Evolutionary conservation across 2,329 filamentous ascomycete species (phyloP), one percentile per base, ranked within the genome.

Genomic region (Colletotrichum noveboracense): DNA sequence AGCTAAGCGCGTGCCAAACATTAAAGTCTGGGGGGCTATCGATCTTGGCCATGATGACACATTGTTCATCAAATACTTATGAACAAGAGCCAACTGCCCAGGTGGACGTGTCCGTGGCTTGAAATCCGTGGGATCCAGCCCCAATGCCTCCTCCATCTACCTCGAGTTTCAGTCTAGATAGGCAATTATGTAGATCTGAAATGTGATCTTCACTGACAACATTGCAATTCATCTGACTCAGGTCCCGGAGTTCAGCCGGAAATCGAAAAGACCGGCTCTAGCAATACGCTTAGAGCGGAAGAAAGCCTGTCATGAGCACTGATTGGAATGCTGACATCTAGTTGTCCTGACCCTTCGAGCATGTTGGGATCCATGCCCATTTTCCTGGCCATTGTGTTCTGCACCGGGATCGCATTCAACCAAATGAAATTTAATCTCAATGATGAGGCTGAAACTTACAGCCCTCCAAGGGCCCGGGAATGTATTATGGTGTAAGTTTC

Each of bases 351-450:
- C 9, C 2, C 38, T n/a, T 43, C 18, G 5, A 43, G 38, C 9
- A 43, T 8, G 16, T n/a, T 43, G 38, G 38, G 16, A 43, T 43
- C 38, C 38, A n/a, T n/a, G 18, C 38, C 9, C 38, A 43, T 3
- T n/a, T 43, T 6, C 0, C 38, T n/a, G 38, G 38, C 18, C 38
- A 0, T 43, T 18, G 0, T 43, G 18, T 0, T 43, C 38, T n/a
- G 9, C 38, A 43, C 5, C 38, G 9, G 18, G 18, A 43, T 43
- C 18, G 16, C 9, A n/a, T 3, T n/a, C 18, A n/a, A 18, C 8
- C 8, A 43, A 1, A 36, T 36, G 34, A 5, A 36, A 10, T n/a
- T 43, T 43, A 3, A 43, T n/a, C 5, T 43, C 38, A 6, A 18
- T n/a, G 5, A n/a, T 43, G 9, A 43, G 38, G 9, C 18, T n/a